Percentiles rank a stretch among this genome's conserved stretches.
Conservation (phyloP, 352 stramenopile species). For the Globisporangium orthogonon region DNA sequence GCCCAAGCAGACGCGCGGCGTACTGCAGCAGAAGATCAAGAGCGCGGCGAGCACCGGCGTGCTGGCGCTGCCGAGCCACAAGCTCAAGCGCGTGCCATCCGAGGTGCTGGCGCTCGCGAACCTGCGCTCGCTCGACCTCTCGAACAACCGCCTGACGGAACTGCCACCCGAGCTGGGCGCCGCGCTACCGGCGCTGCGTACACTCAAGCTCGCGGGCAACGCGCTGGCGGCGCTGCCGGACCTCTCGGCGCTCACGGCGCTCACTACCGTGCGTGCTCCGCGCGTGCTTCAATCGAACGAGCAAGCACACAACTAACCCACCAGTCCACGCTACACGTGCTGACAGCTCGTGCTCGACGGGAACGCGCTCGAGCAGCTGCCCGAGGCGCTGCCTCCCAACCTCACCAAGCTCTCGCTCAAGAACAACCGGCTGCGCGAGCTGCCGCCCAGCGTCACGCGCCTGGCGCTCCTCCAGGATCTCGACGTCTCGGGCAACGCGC, state of each 20-base stretch:
- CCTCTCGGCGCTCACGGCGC: conserved; percentile 50
- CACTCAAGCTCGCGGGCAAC: conserved; percentile 68
- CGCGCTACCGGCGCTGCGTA: conserved; percentile 49
- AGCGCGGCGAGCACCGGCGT: conserved; percentile 52
- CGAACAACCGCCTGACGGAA: conserved; percentile 51
- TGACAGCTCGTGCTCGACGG: conserved; percentile 62
- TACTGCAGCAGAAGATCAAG: conserved; percentile 78
- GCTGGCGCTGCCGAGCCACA: conserved; percentile 62
- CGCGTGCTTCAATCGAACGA: not conserved
- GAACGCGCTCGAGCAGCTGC: conserved; percentile 58
- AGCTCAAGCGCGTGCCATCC: conserved; percentile 64
- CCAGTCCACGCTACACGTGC: too few relatives aligned
- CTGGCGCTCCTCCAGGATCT: conserved; percentile 61
- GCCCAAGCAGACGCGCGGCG: conserved; percentile 66
- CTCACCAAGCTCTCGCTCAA: conserved; percentile 75
- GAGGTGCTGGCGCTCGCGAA: conserved; percentile 44
- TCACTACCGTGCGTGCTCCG: conserved; percentile 59
- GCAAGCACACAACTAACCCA: too few relatives aligned
- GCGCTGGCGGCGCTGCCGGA: conserved; percentile 50
- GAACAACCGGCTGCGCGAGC: conserved; percentile 36
- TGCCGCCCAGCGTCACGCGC: conserved; percentile 40
- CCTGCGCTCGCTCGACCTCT: conserved; percentile 70
- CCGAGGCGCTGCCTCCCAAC: conserved; percentile 50
- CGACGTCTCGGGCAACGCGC: conserved; percentile 55
- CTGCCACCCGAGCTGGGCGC: conserved; percentile 33